A percentile compares a stretch with the other conserved stretches of the same genome.
Evolutionary conservation across 169 alveolate genomes (phyloP).

Genomic region (Plasmodium inui): DNA sequence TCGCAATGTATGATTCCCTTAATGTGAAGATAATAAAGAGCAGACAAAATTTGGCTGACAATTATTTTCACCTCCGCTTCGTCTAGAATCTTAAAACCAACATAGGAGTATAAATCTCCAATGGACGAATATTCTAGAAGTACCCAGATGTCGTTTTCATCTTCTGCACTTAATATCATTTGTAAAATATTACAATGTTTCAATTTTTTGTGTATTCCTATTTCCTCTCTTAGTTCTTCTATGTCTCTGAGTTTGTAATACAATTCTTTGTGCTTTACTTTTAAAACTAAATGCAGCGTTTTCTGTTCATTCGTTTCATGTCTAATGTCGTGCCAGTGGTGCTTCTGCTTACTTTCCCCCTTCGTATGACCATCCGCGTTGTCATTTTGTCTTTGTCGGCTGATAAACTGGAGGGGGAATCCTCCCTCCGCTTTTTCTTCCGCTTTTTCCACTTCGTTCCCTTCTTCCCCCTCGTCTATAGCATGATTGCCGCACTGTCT

Average conservation of each 20-base stretch:
- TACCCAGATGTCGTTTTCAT: constrained; percentile 74
- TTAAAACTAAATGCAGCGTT: constrained; percentile 20
- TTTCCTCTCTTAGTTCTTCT: constrained; percentile 40
- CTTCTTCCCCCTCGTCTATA: neutral
- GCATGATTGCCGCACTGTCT: neutral
- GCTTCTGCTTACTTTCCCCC: neutral
- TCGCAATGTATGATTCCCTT: constrained; percentile 84
- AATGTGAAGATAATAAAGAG: constrained; percentile 82
- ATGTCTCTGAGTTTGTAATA: constrained; percentile 18
- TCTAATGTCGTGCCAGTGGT: neutral
- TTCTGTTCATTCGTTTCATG: neutral
- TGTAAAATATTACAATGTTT: constrained; percentile 60
- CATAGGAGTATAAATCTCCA: constrained; percentile 74
- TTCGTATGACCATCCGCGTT: neutral
- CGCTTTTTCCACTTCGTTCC: neutral
- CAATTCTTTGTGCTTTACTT: constrained; percentile 62
- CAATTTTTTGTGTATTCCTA: constrained; percentile 63
- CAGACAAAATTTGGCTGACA: constrained; percentile 80
- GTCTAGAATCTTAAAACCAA: constrained; percentile 52
- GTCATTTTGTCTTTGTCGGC: neutral
- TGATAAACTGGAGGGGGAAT: neutral
- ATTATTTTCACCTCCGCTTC: constrained; percentile 80
- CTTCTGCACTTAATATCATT: constrained; percentile 74
- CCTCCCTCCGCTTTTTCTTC: neutral
- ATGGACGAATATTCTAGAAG: constrained; percentile 75